Conservation (phyloP, 495 filamentous ascomycete genomes). For the Sphaerosporella brunnea region DNA sequence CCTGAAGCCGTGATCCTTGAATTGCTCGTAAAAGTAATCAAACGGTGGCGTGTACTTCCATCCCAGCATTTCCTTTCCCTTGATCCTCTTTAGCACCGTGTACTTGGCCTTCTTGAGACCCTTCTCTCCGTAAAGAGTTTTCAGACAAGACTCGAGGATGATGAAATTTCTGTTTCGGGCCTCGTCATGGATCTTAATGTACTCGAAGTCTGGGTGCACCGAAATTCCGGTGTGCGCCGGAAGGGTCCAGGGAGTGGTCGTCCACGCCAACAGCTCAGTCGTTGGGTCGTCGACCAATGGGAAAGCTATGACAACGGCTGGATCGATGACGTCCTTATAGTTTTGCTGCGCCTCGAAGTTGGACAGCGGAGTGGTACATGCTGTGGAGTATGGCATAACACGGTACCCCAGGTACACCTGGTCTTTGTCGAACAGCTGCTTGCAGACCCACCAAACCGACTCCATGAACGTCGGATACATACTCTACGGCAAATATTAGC, state of each 20-base stretch:
- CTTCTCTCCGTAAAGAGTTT: conserved; percentile 61
- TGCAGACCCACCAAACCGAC: conserved; percentile 92
- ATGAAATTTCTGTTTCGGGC: conserved; percentile 70
- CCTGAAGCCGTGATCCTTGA: conserved; percentile 72
- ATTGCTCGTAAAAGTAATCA: conserved; percentile 83
- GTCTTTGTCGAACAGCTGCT: conserved; percentile 74
- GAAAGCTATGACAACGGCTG: conserved; percentile 79
- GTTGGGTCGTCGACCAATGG: conserved; percentile 59
- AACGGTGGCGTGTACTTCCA: conserved; percentile 89
- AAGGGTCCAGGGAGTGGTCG: conserved; percentile 92
- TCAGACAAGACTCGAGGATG: conserved; percentile 66
- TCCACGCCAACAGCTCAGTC: conserved; percentile 73
- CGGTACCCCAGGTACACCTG: conserved; percentile 73
- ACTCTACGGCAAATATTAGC: conserved; percentile 34
- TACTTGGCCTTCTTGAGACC: conserved; percentile 95
- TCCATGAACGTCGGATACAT: conserved; percentile 96
- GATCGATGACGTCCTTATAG: conserved; percentile 84
- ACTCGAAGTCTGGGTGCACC: conserved; percentile 78
- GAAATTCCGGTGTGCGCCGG: conserved; percentile 71
- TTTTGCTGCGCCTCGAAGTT: conserved; percentile 93
- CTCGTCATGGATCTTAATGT: conserved; percentile 78
- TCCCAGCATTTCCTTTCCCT: conserved; percentile 72
- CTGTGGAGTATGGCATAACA: conserved; percentile 92
- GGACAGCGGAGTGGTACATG: conserved; percentile 71
- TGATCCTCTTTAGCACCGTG: conserved; percentile 65